Evolutionary conservation across 1,284 basidiomycete species (phyloP), one percentile per base, ranked within the genome.

Genomic region (Tetrapyrgos nigripes): DNA sequence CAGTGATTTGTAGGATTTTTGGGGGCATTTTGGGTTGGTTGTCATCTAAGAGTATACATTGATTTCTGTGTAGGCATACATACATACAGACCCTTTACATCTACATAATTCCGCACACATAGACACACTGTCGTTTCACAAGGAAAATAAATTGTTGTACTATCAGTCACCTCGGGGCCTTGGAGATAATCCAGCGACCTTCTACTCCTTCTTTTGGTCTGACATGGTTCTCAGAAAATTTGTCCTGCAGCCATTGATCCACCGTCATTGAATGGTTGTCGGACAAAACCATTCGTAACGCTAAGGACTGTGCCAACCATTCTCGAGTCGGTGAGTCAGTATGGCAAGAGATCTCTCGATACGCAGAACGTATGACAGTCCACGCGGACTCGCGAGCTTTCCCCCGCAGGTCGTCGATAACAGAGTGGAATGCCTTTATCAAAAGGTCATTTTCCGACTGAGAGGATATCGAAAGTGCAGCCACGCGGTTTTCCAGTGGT

Each of bases 281-380:
- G 17, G 63, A 55, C 21, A 47, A 47, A 9, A 58, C 51, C 1
- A 53, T 40, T 3, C 58, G 66, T 44, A 86, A 64, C 24, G 73
- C 77, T 1, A 90, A 67, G 17, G 79, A 82, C 6, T 76, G 76
- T 19, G 70, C 69, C 31, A 90, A 70, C 89, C 89, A 91, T 9
- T 62, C 55, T 29, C 73, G 76, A 14, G 82, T 83, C 51, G 71
- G 70, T 14, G 73, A 64, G 1, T 69, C 68, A 23, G 70, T 66
- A 46, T 77, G 73, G 60, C 76, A 79, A 21, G 79, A 77, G 4
- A 91, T 62, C 66, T 91, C 89, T 44, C 85, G 79, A 69, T 91
- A 92, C 1, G 84, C 83, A 44, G 80, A 76, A 40, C 87, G 82
- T 37, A 92, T 64, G n/a, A 89, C 71, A 1, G 60, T 66, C 89